Evolutionary conservation across 352 stramenopile genomes (phyloP), one percentile per base, ranked within the genome.

Genomic region (Paralagenidium karlingii): DNA sequence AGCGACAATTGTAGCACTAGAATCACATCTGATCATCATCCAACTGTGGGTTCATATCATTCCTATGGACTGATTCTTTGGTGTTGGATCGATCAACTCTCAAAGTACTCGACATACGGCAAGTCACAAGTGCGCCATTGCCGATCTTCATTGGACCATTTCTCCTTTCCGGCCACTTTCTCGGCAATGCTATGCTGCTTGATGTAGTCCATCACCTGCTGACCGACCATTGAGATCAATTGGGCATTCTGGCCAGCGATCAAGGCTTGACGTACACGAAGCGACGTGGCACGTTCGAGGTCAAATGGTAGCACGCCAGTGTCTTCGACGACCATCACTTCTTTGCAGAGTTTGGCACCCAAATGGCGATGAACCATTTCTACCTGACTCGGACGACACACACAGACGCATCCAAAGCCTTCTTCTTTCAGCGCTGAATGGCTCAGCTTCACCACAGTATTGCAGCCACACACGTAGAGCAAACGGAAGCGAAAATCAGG

Each of bases 381-480:
- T 0, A 64, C 78, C 43, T 86, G 73, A 22, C 68, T 65, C 9
- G 73, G 68, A 24, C 73, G 51, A 12, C 73, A 86, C 3, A 83
- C 59, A 0, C 59, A 73, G 45, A 84, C 74, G 27, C 69, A 82
- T 0, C 68, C 69, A 40, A 82, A 84, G 8, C 68, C 63, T 53
- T 84, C 65, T 22, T 81, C 68, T 1, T 55, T 55, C 22, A 87
- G 31, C 19, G 73, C 69, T 8, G 67, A 68, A 51, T 84, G 69
- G 34, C 73, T 82, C 1, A 84, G 56, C 49, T 87, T 87, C 15
- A 84, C 69, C 24, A 87, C 67, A 13, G 69, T 81, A 48, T 84
- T 86, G 55, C 63, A 77, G 5, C 73, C 73, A 19, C 73, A 86
- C 5, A 87, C 73, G 48, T 84, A 82, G 45, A 84, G 67, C 43